phyloP scores from a whole-genome alignment of 2,329 filamentous ascomycete species.

The Botryosphaeria dothidea region DNA sequence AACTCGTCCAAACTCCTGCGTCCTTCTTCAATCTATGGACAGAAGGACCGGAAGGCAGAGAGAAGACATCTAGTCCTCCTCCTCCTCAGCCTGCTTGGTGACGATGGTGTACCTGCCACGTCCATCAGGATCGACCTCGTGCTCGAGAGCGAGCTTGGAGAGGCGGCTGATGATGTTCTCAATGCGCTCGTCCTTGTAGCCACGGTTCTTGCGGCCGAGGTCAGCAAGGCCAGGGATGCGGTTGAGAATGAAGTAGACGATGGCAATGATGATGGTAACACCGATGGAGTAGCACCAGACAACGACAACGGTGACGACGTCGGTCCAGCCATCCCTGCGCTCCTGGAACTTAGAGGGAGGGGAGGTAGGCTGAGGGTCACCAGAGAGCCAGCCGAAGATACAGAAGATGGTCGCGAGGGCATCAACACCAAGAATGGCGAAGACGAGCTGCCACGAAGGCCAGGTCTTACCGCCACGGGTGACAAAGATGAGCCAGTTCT shows the following conservation, averaged over 20 bases:
- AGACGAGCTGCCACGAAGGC: slow-evolving; percentile 73
- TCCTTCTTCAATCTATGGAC: slow-evolving; percentile 12
- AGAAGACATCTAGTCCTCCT: slow-evolving; percentile 43
- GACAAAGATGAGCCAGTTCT: slow-evolving; percentile 58
- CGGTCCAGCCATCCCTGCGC: slow-evolving; percentile 54
- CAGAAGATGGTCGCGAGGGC: slow-evolving; percentile 71
- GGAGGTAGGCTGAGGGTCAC: slow-evolving; percentile 47
- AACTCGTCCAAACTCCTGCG: slow-evolving; percentile 19
- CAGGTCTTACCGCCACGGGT: slow-evolving; percentile 66
- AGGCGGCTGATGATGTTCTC: slow-evolving; percentile 68
- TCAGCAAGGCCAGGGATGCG: slow-evolving; percentile 60
- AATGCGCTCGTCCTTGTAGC: slow-evolving; percentile 62
- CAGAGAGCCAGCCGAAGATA: slow-evolving; percentile 73
- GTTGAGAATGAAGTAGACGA: slow-evolving; percentile 65
- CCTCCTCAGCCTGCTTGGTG: slow-evolving; percentile 47
- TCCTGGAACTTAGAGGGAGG: slow-evolving; percentile 43
- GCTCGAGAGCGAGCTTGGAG: slow-evolving; percentile 63
- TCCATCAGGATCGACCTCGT: slow-evolving; percentile 54
- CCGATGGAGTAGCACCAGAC: slow-evolving; percentile 68
- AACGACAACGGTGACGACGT: slow-evolving; percentile 66
- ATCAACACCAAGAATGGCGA: slow-evolving; percentile 71
- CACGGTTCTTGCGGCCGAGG: slow-evolving; percentile 64
- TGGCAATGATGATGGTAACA: slow-evolving; percentile 65
- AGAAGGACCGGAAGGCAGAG: slow-evolving; percentile 6
- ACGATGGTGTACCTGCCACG: slow-evolving; percentile 47